Evolutionary conservation across 345 rosid genomes (phyloP), one percentile per base, ranked within the genome.

Genomic region (Mercurialis annua): DNA sequence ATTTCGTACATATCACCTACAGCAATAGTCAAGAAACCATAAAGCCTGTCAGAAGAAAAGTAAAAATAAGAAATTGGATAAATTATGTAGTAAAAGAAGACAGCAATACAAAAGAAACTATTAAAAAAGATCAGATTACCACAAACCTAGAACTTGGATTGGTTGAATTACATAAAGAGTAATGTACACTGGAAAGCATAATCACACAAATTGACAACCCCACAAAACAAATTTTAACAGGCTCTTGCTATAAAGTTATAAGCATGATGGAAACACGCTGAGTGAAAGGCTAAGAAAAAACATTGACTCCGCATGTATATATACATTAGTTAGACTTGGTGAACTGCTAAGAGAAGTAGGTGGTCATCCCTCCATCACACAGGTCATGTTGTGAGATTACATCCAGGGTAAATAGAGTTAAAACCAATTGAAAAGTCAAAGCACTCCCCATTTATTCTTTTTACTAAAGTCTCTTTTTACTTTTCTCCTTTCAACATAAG

Each of bases 1-100:
- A 95, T 27, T 80, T 83, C 31, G 90, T 77, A 66, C 98, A 95
- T 31, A 82, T 81, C 71, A 93, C 97, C 97, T 93, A 72, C 43
- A 72, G 62, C 51, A 61, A 7, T 40, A 62, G 33, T 27, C 47
- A 31, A 44, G 44, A 63, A 36, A 62, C 2, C 38, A 21, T 15
- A 42, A 42, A 68, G 56, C 10, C 56, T 26, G 60, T 76, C 53
- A 68, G 67, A 64, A 53, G 58, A 15, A 50, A 40, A 72, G 61
- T 48, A 31, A 44, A 59, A 26, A 59, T 29, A 51, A 12, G 23
- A n/a, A 51, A 62, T n/a, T 63, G 23, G 29, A 47, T 27, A 7
- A 27, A 27, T 47, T 40, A 53, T 2, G 2, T 17, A 30, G 10
- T 58, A 58, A 9, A 6, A 20, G 43, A 8, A 59, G 8, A 59